Evolutionary conservation across 257 asterid species (phyloP).

Genomic region (Orobanche coerulescens): DNA sequence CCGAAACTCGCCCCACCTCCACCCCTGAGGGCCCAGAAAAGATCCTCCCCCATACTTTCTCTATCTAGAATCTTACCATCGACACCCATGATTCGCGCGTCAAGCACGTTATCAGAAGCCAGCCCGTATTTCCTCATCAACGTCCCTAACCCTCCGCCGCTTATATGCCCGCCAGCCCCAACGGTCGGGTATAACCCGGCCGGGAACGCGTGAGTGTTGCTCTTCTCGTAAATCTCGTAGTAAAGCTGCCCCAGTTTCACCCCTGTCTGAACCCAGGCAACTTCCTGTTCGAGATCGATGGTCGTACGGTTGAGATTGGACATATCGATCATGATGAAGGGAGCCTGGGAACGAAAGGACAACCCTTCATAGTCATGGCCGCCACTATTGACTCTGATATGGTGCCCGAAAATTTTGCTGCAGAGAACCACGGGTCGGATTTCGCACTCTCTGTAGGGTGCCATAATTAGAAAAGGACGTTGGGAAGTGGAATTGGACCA

Average conservation of each 20-base stretch:
- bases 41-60: slow-evolving; percentile 21
- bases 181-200: slow-evolving; percentile 26
- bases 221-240: slow-evolving; percentile 23
- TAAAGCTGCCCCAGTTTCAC: slow-evolving; percentile 26
- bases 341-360: slow-evolving; percentile 21
- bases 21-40: slow-evolving; percentile 27
- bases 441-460: slow-evolving; percentile 17
- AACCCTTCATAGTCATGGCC: slow-evolving; percentile 39
- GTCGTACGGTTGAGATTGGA: slow-evolving; percentile 11
- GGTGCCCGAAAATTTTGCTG: slow-evolving; percentile 17
- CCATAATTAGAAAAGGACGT: slow-evolving; percentile 14
- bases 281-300: slow-evolving; percentile 19
- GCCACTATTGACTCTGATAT: slow-evolving; percentile 28
- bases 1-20: slow-evolving; percentile 31
- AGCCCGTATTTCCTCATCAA: slow-evolving; percentile 29
- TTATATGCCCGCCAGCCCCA: slow-evolving; percentile 31
- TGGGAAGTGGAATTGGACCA: slow-evolving; percentile 23
- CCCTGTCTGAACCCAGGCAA: slow-evolving; percentile 31
- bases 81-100: slow-evolving; percentile 19
- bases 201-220: slow-evolving; percentile 28
- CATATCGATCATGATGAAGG: slow-evolving; percentile 24
- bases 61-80: slow-evolving; percentile 12
- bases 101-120: slow-evolving; percentile 29
- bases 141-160: slow-evolving; percentile 33
- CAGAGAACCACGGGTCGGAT: slow-evolving; percentile 17